These are phyloP conservation scores for Coemansia sp. DNA, from an alignment of 192 early-diverging fungal genomes.

Conservation along the genomic window DNA sequence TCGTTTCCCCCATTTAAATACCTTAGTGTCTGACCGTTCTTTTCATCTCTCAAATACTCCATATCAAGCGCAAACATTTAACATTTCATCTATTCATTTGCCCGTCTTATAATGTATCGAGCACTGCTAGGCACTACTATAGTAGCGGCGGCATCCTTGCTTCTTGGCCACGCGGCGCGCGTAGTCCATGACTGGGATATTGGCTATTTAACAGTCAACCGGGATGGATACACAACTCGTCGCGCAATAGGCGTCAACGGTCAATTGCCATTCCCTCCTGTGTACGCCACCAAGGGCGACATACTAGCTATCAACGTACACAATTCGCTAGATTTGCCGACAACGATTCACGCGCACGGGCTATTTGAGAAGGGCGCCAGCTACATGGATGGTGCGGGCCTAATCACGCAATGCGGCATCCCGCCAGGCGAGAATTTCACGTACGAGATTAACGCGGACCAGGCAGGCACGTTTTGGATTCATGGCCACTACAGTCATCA, in stretches of 20 bases:
- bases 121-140: neutral
- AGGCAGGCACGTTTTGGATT: constrained; percentile 77
- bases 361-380: constrained; percentile 67
- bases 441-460: constrained; percentile 58
- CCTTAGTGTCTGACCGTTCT: neutral
- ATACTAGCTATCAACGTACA: constrained; percentile 20
- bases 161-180: neutral
- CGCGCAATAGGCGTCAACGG: constrained; percentile 65
- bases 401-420: constrained; percentile 72
- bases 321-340: constrained; percentile 58
- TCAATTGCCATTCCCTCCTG: constrained; percentile 49
- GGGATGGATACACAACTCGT: constrained; percentile 60
- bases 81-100: neutral
- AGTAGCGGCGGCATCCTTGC: neutral
- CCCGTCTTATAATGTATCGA: neutral
- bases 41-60: neutral
- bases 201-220: constrained; percentile 59
- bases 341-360: constrained; percentile 73
- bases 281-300: constrained; percentile 17
- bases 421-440: constrained; percentile 63
- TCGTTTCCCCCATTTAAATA: neutral
- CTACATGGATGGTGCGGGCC: constrained; percentile 66
- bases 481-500: constrained; percentile 67
- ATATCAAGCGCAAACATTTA: neutral
- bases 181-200: constrained; percentile 59